Evolutionary conservation across 352 stramenopile species (phyloP).

Genomic region (Phytophthora capsici): DNA sequence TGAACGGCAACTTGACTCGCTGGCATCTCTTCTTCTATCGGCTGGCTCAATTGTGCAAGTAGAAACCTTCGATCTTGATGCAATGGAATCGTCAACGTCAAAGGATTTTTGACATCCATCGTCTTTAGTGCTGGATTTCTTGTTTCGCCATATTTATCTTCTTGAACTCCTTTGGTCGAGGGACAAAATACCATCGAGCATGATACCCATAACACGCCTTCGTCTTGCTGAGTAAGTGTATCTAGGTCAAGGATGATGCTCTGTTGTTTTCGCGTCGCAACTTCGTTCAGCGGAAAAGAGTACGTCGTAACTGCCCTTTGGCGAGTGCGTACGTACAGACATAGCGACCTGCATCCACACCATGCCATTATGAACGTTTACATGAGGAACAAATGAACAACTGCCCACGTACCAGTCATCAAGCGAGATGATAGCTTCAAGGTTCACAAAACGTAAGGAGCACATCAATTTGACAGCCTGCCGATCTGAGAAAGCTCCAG

Average conservation of each 20-base stretch:
- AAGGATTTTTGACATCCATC: constrained; percentile 2
- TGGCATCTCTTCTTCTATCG: constrained; percentile 37
- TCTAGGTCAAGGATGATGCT: constrained; percentile 42
- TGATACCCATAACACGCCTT: constrained; percentile 38
- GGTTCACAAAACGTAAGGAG: constrained; percentile 26
- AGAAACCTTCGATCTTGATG: constrained; percentile 40
- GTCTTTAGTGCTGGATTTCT: background rate
- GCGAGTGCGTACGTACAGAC: constrained; percentile 41
- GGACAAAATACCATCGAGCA: constrained; percentile 54
- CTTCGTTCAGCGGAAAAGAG: constrained; percentile 42
- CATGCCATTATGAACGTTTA: background rate
- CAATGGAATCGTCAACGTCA: constrained; percentile 46
- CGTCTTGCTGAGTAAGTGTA: constrained; percentile 31
- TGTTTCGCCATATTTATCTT: background rate
- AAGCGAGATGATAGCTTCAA: constrained; percentile 25
- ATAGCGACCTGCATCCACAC: constrained; percentile 36
- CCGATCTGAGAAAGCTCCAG: constrained; percentile 30
- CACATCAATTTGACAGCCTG: constrained; percentile 33
- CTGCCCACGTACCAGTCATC: constrained; percentile 31
- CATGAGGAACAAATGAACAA: constrained; percentile 1
- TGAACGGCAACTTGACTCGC: constrained; percentile 45
- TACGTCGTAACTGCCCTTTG: constrained; percentile 37
- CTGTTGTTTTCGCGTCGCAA: constrained; percentile 13
- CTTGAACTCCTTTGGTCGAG: background rate
- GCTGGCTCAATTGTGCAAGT: constrained; percentile 43